A percentile compares a stretch with the other conserved stretches of the same genome.
Conservation (phyloP, 1,139 yeast species). For the Kodamaea arcana region DNA sequence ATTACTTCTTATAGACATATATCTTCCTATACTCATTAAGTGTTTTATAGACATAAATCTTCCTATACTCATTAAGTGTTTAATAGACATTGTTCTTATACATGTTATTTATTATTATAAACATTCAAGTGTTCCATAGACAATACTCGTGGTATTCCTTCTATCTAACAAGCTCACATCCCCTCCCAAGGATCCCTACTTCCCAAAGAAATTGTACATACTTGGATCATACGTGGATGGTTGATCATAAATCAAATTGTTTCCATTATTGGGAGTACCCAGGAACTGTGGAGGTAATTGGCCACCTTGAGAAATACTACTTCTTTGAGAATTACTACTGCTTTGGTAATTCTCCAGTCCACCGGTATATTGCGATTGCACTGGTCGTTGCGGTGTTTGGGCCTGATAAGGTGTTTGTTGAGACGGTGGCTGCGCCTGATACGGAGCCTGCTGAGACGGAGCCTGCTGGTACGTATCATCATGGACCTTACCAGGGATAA, state of each 20-base stretch:
- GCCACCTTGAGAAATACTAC: conserved; percentile 8
- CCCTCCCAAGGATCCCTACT: too few species aligned
- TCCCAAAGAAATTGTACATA: conserved; percentile 41
- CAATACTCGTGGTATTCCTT: too few species aligned
- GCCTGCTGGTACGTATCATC: too few species aligned
- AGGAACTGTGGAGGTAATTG: conserved; percentile 17
- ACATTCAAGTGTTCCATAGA: too few species aligned
- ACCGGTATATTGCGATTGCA: conserved; percentile 10
- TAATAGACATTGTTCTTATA: too few species aligned
- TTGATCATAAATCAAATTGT: conserved; percentile 39
- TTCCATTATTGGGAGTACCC: background rate
- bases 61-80: too few species aligned
- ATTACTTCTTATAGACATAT: too few species aligned
- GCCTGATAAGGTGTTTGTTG: background rate
- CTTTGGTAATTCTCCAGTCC: too few species aligned
- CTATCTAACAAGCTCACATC: too few species aligned
- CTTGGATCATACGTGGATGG: conserved; percentile 48
- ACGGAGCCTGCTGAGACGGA: background rate
- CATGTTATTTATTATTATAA: too few species aligned
- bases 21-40: too few species aligned
- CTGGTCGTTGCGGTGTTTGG: background rate
- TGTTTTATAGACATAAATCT: too few species aligned
- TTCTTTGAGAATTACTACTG: background rate
- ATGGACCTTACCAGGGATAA: background rate
- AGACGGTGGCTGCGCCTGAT: background rate